Percentiles rank a stretch among this genome's conserved stretches.
Conservation (phyloP, 345 rosid species). For the Arabidopsis thaliana region DNA sequence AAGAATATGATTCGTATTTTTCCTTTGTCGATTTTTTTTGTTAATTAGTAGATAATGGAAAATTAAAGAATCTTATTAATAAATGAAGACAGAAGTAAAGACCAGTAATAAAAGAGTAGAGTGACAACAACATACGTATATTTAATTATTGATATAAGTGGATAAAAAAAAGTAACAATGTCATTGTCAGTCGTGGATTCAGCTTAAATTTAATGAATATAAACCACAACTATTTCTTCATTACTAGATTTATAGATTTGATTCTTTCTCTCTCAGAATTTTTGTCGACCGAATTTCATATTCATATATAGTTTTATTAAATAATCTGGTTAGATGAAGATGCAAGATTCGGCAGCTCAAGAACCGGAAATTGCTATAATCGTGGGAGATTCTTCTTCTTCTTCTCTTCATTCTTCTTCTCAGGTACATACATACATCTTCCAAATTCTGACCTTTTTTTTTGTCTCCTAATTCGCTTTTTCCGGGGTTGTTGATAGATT, state of each 20-base stretch:
- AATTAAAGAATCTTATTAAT: conserved; percentile 3
- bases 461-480: neutral
- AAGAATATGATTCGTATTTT: conserved; percentile 25
- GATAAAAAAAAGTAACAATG: neutral
- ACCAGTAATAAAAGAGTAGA: conserved; percentile 23
- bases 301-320: neutral
- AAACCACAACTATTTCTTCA: conserved; percentile 27
- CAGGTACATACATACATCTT: conserved; percentile 30
- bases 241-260: neutral
- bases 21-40: neutral
- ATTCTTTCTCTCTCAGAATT: conserved; percentile 24
- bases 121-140: conserved; percentile 25
- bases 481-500: conserved; percentile 17
- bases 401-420: conserved; percentile 30
- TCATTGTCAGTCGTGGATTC: conserved; percentile 18
- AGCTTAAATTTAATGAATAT: conserved; percentile 9
- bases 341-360: conserved; percentile 41
- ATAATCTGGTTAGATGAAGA: conserved; percentile 28
- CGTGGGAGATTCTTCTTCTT: conserved; percentile 39
- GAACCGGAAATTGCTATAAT: conserved; percentile 30
- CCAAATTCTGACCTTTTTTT: neutral
- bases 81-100: neutral
- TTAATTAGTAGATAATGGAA: neutral
- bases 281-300: conserved; percentile 38
- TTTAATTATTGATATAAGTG: neutral